phyloP scores from a whole-genome alignment of 225 moss, liverwort and hornwort genomes.

The Takakia lepidozioides region DNA sequence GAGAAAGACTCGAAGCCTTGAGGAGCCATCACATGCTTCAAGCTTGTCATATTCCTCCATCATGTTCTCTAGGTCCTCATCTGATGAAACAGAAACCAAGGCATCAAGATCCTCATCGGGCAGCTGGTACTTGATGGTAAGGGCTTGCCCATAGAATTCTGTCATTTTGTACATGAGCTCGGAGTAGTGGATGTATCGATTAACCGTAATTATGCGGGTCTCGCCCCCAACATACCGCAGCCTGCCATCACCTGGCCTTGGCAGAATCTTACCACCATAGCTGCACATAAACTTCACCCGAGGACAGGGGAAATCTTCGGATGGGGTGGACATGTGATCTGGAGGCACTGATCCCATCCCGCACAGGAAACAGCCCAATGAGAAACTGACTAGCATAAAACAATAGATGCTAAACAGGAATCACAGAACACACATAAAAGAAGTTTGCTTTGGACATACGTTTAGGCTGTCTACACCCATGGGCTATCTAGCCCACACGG shows the following conservation, averaged over 20 bases:
- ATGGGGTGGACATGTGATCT: constrained; percentile 71
- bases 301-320: constrained; percentile 57
- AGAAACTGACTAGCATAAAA: constrained; percentile 18
- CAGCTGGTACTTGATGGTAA: constrained; percentile 74
- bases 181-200: constrained; percentile 62
- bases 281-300: constrained; percentile 97
- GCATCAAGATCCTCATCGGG: constrained; percentile 98
- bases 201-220: constrained; percentile 73
- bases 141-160: constrained; percentile 50
- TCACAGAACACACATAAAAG: too few species aligned
- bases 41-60: constrained; percentile 95
- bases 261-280: constrained; percentile 92
- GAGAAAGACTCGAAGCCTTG: constrained; percentile 84
- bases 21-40: constrained; percentile 54
- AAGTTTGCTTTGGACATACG: too few species aligned
- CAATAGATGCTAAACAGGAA: too few species aligned
- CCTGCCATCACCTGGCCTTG: constrained; percentile 79
- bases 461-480: too few species aligned
- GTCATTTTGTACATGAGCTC: constrained; percentile 73
- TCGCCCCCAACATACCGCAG: constrained; percentile 94
- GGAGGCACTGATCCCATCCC: constrained; percentile 33
- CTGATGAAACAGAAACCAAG: constrained; percentile 81
- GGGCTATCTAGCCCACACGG: too few species aligned
- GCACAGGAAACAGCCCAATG: constrained; percentile 38
- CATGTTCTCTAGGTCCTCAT: constrained; percentile 93